Conservation (phyloP, 2,329 filamentous ascomycete genomes). For the Diplodia scrobiculata region DNA sequence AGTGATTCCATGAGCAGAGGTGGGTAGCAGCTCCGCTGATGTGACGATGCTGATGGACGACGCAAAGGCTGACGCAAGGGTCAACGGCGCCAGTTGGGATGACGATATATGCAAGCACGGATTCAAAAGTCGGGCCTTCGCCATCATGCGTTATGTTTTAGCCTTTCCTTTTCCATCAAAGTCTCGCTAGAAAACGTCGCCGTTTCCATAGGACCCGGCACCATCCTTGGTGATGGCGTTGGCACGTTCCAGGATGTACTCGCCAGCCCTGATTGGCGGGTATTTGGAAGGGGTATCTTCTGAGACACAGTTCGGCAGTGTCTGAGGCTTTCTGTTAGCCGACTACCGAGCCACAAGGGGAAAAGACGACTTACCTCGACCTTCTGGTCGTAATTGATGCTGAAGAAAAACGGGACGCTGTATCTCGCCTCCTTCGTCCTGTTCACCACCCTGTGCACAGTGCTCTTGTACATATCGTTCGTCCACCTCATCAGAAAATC, state of each 20-base stretch:
- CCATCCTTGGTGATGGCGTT: conserved; percentile 40
- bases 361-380: conserved; percentile 38
- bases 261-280: conserved; percentile 44
- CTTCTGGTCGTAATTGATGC: conserved; percentile 46
- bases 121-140: background rate
- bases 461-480: conserved; percentile 54
- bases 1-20: no score
- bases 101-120: background rate
- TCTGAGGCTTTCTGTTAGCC: conserved; percentile 31
- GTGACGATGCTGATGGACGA: background rate
- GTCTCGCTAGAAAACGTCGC: conserved; percentile 8
- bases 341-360: background rate
- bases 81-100: background rate
- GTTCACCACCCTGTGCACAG: conserved; percentile 55
- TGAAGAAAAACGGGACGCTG: conserved; percentile 54
- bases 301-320: conserved; percentile 43
- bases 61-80: background rate
- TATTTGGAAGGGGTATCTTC: conserved; percentile 41
- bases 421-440: conserved; percentile 45
- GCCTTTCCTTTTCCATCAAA: background rate
- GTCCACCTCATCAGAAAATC: conserved; percentile 57
- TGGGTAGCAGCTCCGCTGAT: no score
- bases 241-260: conserved; percentile 46
- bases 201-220: conserved; percentile 35
- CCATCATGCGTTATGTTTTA: background rate